Conservation (phyloP, 208 protist genomes). For the Trypanosoma theileri region DNA sequence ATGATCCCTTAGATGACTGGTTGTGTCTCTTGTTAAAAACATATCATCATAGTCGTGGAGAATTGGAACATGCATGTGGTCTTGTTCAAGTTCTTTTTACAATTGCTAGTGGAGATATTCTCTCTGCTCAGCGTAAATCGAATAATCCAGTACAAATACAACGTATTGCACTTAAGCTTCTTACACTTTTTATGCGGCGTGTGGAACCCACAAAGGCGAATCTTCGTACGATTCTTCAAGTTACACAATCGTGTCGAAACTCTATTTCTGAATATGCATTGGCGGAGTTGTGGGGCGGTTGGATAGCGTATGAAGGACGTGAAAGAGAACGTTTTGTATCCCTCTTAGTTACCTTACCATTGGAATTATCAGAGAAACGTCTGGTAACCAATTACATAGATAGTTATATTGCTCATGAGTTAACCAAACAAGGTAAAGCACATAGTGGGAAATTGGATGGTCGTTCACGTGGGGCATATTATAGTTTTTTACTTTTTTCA, state of each 20-base stretch:
- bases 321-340: constrained; percentile 30
- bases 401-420: constrained; percentile 23
- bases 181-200: constrained; percentile 17
- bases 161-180: constrained; percentile 20
- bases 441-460: constrained; percentile 3
- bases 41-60: neutral
- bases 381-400: constrained; percentile 28
- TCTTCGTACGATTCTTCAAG: constrained; percentile 14
- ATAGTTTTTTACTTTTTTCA: constrained; percentile 32
- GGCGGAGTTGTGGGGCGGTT: constrained; percentile 27
- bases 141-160: neutral
- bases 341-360: constrained; percentile 17
- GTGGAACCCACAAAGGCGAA: constrained; percentile 20
- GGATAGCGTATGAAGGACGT: constrained; percentile 30
- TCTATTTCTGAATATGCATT: constrained; percentile 13
- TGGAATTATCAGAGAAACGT: constrained; percentile 26
- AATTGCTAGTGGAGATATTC: constrained; percentile 17
- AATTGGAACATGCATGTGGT: neutral
- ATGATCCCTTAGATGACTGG: constrained; percentile 16
- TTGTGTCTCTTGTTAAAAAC: constrained; percentile 22
- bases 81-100: constrained; percentile 24
- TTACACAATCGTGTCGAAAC: constrained; percentile 21
- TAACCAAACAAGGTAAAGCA: constrained; percentile 5
- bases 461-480: constrained; percentile 21
- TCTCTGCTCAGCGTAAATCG: constrained; percentile 1